A percentile compares a stretch with the other conserved stretches of the same genome.
Conservation (phyloP, 495 filamentous ascomycete species). For the Cercophora newfieldiana region DNA sequence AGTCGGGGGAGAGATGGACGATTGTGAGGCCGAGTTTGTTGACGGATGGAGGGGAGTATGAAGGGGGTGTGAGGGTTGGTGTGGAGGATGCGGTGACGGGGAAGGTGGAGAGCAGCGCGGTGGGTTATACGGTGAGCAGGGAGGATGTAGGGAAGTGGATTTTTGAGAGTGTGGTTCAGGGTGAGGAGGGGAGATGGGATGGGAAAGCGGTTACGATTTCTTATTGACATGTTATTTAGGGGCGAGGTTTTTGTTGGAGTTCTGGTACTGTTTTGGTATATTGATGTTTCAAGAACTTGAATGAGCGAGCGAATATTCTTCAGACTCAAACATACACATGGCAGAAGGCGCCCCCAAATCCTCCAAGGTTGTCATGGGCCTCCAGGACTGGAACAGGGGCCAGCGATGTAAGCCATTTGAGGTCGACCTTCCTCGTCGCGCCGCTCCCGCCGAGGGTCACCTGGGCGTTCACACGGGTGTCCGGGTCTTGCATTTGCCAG, state of each 20-base stretch:
- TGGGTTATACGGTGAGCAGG: constrained; percentile 49
- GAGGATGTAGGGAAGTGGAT: constrained; percentile 47
- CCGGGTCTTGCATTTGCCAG: constrained; percentile 52
- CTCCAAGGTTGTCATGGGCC: constrained; percentile 39
- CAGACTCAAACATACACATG: constrained; percentile 42
- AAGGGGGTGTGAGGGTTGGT: constrained; percentile 28
- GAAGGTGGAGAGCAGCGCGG: constrained; percentile 28
- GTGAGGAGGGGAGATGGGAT: constrained; percentile 18
- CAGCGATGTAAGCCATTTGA: constrained; percentile 34
- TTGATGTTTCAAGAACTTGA: no score
- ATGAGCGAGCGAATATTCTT: no score
- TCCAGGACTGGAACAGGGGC: constrained; percentile 34
- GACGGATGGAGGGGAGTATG: constrained; percentile 23
- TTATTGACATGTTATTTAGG: no score
- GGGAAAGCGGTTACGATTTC: constrained; percentile 29
- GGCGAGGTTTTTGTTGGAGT: no score
- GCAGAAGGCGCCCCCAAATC: constrained; percentile 36
- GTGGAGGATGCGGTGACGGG: constrained; percentile 35
- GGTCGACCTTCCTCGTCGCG: constrained; percentile 27
- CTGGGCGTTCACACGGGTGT: constrained; percentile 23
- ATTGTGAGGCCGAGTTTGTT: constrained; percentile 46
- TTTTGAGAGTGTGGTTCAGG: constrained; percentile 28
- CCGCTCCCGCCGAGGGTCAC: constrained; percentile 19
- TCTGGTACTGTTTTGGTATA: no score
- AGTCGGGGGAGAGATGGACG: constrained; percentile 43